A percentile compares a stretch with the other conserved stretches of the same genome.
phyloP scores from a whole-genome alignment of 352 stramenopile genomes.

The Saprolegnia diclina region DNA sequence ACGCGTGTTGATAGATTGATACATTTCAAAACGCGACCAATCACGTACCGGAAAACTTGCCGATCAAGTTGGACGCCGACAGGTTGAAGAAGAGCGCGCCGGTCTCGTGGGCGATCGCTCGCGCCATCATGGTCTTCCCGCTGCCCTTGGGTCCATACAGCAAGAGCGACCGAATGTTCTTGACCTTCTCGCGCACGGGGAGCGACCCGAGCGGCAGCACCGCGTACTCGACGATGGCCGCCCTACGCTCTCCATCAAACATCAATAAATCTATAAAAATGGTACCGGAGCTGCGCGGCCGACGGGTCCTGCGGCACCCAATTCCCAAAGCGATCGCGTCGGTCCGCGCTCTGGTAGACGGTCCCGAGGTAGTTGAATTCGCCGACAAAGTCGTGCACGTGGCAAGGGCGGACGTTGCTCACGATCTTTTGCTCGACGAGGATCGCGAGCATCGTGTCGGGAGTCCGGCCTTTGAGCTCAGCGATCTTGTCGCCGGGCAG shows the following conservation, averaged over 20 bases:
- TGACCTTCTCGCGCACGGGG: constrained; percentile 65
- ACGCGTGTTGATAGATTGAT: neutral
- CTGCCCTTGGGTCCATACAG: constrained; percentile 89
- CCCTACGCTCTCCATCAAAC: neutral
- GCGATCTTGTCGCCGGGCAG: constrained; percentile 88
- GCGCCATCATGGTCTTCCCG: constrained; percentile 91
- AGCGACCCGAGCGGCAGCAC: constrained; percentile 82
- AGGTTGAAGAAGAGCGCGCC: constrained; percentile 93
- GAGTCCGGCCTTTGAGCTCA: constrained; percentile 84
- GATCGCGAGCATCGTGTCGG: constrained; percentile 85
- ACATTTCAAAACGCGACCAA: neutral
- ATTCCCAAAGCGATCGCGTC: constrained; percentile 62
- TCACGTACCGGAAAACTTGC: constrained; percentile 79
- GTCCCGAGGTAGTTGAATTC: constrained; percentile 90
- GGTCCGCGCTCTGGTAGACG: constrained; percentile 55
- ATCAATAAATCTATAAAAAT: constrained; percentile 27
- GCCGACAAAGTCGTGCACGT: constrained; percentile 81
- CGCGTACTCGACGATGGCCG: constrained; percentile 66
- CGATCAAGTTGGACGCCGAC: constrained; percentile 86
- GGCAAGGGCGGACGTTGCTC: constrained; percentile 39
- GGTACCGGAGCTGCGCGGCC: constrained; percentile 86
- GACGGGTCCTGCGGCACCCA: constrained; percentile 90
- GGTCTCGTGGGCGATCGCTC: constrained; percentile 89
- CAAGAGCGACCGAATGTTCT: constrained; percentile 85
- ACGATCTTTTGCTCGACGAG: constrained; percentile 89